A percentile compares a stretch with the other conserved stretches of the same genome.
Conservation (phyloP, 805 yeast species). For the Sugiyamaella boreocaroliniensis region DNA sequence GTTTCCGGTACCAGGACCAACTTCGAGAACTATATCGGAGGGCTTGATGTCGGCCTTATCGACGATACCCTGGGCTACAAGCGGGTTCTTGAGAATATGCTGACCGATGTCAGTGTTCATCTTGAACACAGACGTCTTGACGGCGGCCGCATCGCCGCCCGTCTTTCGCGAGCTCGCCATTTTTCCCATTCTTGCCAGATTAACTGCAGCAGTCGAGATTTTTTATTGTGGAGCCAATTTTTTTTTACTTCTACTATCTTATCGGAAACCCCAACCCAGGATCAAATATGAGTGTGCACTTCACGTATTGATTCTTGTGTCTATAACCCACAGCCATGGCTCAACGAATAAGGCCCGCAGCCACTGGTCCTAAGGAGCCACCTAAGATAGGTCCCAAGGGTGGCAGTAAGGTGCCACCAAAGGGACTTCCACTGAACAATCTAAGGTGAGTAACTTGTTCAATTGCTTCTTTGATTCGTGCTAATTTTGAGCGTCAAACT, state of each 20-base stretch:
- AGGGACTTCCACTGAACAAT: neutral
- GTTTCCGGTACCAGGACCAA: conserved; percentile 99
- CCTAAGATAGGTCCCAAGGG: neutral
- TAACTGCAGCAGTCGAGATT: neutral
- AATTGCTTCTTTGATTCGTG: too few relatives aligned
- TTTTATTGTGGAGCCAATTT: too few relatives aligned
- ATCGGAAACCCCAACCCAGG: neutral
- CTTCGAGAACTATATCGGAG: conserved; percentile 87
- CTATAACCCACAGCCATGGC: neutral
- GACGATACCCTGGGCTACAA: conserved; percentile 96
- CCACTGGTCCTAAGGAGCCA: neutral
- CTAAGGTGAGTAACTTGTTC: neutral
- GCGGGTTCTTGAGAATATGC: conserved; percentile 91
- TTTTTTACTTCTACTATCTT: neutral
- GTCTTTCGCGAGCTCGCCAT: conserved; percentile 23
- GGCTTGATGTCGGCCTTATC: conserved; percentile 93
- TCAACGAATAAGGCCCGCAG: neutral
- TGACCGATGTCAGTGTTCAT: conserved; percentile 96
- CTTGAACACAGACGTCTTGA: conserved; percentile 60
- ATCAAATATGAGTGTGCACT: neutral
- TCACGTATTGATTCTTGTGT: too few relatives aligned
- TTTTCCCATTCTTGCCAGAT: conserved; percentile 25
- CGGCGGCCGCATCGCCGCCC: conserved; percentile 10
- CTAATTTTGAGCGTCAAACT: conserved; percentile 21
- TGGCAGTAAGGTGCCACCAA: neutral